Percentiles rank a stretch among this genome's conserved stretches.
Conservation (phyloP, 176 grass and related monocot genomes). For the Eleusine indica region DNA sequence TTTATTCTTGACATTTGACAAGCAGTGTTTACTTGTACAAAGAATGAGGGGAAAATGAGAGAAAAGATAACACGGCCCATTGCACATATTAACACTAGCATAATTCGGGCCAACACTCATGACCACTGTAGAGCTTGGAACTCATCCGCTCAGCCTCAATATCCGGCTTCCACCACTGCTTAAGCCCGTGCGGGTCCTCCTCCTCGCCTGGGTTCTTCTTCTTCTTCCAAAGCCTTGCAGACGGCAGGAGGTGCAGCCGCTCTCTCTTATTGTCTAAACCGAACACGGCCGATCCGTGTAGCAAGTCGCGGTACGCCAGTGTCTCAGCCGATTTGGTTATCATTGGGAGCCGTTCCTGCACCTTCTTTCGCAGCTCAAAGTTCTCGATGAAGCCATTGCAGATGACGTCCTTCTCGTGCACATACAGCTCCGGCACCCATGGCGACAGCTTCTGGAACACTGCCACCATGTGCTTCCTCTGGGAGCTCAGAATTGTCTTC, state of each 20-base stretch:
- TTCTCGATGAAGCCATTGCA: conserved; percentile 35
- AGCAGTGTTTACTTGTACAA: no score
- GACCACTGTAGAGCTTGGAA: no score
- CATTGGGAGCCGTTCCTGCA: not conserved
- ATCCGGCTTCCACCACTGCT: conserved; percentile 23
- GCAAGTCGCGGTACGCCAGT: conserved; percentile 22
- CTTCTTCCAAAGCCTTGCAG: not conserved
- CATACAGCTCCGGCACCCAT: conserved; percentile 13
- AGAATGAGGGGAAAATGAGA: no score
- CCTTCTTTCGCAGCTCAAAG: conserved; percentile 16
- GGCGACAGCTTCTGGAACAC: not conserved
- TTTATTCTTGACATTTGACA: no score
- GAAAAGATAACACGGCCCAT: no score
- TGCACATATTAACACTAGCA: no score
- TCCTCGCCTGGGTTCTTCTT: not conserved
- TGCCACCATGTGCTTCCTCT: not conserved
- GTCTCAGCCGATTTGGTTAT: not conserved
- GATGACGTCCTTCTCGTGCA: not conserved
- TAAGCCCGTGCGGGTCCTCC: not conserved
- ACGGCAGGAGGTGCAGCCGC: conserved; percentile 1
- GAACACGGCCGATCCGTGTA: no score
- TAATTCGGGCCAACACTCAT: no score
- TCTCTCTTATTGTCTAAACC: not conserved
- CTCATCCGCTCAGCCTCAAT: not conserved
- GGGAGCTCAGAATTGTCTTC: not conserved